A percentile compares a stretch with the other conserved stretches of the same genome.
Evolutionary conservation across 495 filamentous ascomycete species (phyloP).

Genomic region (Diplogelasinospora grovesii): DNA sequence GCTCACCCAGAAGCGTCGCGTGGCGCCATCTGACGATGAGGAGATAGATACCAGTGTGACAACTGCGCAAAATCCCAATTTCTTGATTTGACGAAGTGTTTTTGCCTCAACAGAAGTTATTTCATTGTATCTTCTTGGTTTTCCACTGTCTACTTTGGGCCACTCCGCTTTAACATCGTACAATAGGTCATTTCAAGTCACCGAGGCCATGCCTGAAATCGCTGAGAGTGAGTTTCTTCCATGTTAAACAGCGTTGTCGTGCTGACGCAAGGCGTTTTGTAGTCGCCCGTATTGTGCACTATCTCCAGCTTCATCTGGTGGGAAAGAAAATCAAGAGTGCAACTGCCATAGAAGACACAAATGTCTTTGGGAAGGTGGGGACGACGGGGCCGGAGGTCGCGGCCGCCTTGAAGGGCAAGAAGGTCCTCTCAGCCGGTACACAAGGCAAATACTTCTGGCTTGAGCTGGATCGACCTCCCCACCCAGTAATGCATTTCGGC

Average conservation of each 20-base stretch:
- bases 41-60: too few species aligned
- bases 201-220: slow-evolving; percentile 73
- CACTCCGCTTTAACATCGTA: too few species aligned
- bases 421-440: slow-evolving; percentile 62
- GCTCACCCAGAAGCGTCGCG: background rate
- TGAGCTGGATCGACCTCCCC: slow-evolving; percentile 55
- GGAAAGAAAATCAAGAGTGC: slow-evolving; percentile 71
- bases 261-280: slow-evolving; percentile 4
- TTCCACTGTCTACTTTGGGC: too few species aligned
- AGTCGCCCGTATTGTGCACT: slow-evolving; percentile 82
- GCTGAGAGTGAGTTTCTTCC: slow-evolving; percentile 58
- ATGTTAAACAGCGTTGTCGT: too few species aligned
- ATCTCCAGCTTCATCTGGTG: slow-evolving; percentile 70
- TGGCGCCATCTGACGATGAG: background rate
- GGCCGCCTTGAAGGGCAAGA: slow-evolving; percentile 68
- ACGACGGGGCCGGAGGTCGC: slow-evolving; percentile 67
- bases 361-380: slow-evolving; percentile 82
- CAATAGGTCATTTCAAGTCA: background rate
- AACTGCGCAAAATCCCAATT: too few species aligned
- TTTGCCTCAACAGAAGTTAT: too few species aligned
- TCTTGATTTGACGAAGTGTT: too few species aligned
- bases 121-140: too few species aligned
- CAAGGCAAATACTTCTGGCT: slow-evolving; percentile 96
- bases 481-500: slow-evolving; percentile 87
- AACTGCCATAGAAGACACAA: slow-evolving; percentile 65